A percentile compares a stretch with the other conserved stretches of the same genome.
Conservation (phyloP, 208 protist genomes). For the Leishmania turanica region DNA sequence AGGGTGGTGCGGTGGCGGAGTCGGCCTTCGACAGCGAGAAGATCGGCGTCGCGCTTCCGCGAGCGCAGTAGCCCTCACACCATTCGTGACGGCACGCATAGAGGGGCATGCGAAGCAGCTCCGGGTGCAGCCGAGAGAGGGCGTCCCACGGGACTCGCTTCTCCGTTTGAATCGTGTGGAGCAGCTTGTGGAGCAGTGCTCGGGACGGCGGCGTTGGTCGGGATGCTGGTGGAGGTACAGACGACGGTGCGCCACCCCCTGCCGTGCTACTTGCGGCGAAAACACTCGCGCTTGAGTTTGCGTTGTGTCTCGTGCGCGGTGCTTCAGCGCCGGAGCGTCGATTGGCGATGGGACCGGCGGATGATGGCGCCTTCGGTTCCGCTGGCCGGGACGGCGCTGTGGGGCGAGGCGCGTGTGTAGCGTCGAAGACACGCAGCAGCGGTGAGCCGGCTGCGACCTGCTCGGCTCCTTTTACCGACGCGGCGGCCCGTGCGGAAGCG, state of each 20-base stretch:
- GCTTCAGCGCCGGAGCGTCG: neutral
- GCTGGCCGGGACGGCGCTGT: neutral
- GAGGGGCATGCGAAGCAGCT: constrained; percentile 34
- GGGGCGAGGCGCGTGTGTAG: neutral
- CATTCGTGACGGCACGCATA: constrained; percentile 38
- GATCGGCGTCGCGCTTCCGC: constrained; percentile 27
- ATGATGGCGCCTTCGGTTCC: neutral
- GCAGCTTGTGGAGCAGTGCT: constrained; percentile 24
- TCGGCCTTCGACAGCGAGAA: neutral
- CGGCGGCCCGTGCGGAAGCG: neutral
- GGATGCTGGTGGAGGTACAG: neutral
- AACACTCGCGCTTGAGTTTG: neutral
- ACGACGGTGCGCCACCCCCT: neutral
- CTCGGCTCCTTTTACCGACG: neutral
- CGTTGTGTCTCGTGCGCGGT: neutral
- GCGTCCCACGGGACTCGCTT: constrained; percentile 33
- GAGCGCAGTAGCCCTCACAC: constrained; percentile 18
- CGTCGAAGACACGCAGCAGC: constrained; percentile 20
- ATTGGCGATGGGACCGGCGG: neutral
- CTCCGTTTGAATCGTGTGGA: constrained; percentile 15
- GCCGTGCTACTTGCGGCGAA: neutral
- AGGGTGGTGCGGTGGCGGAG: neutral
- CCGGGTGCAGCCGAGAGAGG: constrained; percentile 20
- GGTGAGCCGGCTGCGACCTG: constrained; percentile 3
- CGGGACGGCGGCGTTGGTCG: constrained; percentile 13